These are phyloP conservation scores for Macrocybe gigantea DNA, from an alignment of 768 basidiomycete genomes.

Conservation along the genomic window DNA sequence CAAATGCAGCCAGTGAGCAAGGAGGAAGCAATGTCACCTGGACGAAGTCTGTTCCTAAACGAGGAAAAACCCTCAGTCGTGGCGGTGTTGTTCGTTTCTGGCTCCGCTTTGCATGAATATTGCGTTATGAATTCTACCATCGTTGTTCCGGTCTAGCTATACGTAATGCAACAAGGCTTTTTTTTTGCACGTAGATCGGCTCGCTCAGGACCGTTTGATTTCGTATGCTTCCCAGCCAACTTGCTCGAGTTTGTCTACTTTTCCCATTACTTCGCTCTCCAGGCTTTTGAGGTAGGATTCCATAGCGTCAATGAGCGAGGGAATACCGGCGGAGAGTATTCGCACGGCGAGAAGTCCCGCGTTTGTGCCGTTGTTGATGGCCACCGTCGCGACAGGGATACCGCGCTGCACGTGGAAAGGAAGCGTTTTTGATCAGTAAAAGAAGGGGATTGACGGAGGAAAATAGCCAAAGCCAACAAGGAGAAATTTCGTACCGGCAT, in stretches of 20 bases:
- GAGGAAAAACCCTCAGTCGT: too few relatives aligned
- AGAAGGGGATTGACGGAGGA: not conserved
- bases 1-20: too few relatives aligned
- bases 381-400: constrained; percentile 95
- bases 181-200: not conserved
- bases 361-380: constrained; percentile 93
- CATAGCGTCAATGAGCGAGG: constrained; percentile 59
- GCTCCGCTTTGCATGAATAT: too few relatives aligned
- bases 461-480: not conserved
- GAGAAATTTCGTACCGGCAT: constrained; percentile 75
- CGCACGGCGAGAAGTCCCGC: constrained; percentile 89
- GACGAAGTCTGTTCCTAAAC: too few relatives aligned
- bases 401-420: constrained; percentile 56
- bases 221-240: constrained; percentile 86
- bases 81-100: too few relatives aligned
- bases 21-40: too few relatives aligned
- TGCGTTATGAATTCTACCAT: too few relatives aligned
- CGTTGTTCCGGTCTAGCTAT: not conserved
- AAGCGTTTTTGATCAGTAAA: constrained; percentile 1
- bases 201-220: constrained; percentile 27
- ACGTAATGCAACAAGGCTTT: not conserved
- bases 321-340: constrained; percentile 76
- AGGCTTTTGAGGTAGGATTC: constrained; percentile 64
- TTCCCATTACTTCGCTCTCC: constrained; percentile 72
- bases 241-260: constrained; percentile 69